Evolutionary conservation across 495 filamentous ascomycete species (phyloP), one percentile per base, ranked within the genome.

Genomic region (Clohesyomyces aquaticus): DNA sequence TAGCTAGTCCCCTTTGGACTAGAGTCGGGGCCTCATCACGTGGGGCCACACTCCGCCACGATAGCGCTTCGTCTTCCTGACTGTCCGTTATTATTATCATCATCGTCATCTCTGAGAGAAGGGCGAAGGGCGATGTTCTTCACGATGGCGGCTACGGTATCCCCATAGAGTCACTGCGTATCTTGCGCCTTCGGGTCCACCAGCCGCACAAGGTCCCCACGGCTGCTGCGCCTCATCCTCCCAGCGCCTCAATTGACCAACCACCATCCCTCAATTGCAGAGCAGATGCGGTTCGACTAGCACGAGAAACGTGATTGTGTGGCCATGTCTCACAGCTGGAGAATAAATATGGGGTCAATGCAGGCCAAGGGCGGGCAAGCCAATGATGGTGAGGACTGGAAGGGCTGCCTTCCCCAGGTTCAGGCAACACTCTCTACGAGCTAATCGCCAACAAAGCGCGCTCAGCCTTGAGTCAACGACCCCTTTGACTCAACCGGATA

Each of bases 341-440:
- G 16, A 2, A 49, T 10, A 49, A 49, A 23, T 49, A 25, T 49
- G 46, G 46, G 46, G 46, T 21, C 21, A n/a, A 25, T 3, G 46
- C 9, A 49, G 10, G 46, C 21, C 18, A 25, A 11, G 27, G 3
- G 10, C n/a, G 9, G n/a, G 2, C 27, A 25, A 53, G 50, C 50
- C 50, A 53, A 53, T 53, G 50, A 18, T 10, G 11, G 8, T 14
- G 8, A 23, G 35, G 12, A 2, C n/a, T n/a, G 50, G 14, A 18
- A 53, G 50, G 48, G 52, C 29, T 55, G 52, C 52, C 52, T n/a
- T n/a, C n/a, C n/a, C n/a, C n/a, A n/a, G n/a, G n/a, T 55, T 12
- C 52, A 55, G 52, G 52, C 52, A 55, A 22, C 52, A 11, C 27
- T 8, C 29, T 43, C 52, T 35, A 23, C 52, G n/a, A n/a, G n/a